Percentiles rank a stretch among this genome's conserved stretches.
Evolutionary conservation across 106 monocot genomes (phyloP).

Genomic region (Alisma plantagoaquatica): DNA sequence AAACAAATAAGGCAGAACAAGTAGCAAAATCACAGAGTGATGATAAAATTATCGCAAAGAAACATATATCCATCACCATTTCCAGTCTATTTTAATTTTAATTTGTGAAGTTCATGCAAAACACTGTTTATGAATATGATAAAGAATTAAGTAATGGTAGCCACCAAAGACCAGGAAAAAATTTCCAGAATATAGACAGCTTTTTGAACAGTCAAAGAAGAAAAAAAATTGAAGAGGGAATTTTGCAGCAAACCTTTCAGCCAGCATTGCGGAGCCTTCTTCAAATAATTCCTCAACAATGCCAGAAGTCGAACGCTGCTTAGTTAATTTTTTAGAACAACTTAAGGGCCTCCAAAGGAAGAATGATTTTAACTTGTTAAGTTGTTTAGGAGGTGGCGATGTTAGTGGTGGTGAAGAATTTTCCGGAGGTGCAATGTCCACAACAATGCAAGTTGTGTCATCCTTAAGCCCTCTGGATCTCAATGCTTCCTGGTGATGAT

Average conservation of each 20-base stretch:
- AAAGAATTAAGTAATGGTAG: neutral
- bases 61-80: neutral
- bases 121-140: neutral
- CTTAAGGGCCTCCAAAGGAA: constrained; percentile 44
- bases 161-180: neutral
- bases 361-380: constrained; percentile 62
- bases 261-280: constrained; percentile 99
- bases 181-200: neutral
- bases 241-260: constrained; percentile 57
- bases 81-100: neutral
- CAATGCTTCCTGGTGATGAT: constrained; percentile 95
- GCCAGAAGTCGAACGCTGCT: constrained; percentile 53
- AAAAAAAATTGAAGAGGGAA: neutral
- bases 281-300: constrained; percentile 96
- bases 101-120: neutral
- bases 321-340: constrained; percentile 54
- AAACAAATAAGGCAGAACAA: neutral
- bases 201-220: neutral
- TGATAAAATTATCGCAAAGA: neutral
- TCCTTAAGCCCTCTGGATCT: constrained; percentile 91
- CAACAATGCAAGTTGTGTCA: constrained; percentile 98
- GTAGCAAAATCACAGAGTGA: neutral
- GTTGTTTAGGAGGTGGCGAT: constrained; percentile 56
- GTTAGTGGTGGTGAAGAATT: constrained; percentile 47
- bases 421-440: constrained; percentile 84